Conservation (phyloP, 2,329 filamentous ascomycete genomes). For the Aureobasidium musti region DNA sequence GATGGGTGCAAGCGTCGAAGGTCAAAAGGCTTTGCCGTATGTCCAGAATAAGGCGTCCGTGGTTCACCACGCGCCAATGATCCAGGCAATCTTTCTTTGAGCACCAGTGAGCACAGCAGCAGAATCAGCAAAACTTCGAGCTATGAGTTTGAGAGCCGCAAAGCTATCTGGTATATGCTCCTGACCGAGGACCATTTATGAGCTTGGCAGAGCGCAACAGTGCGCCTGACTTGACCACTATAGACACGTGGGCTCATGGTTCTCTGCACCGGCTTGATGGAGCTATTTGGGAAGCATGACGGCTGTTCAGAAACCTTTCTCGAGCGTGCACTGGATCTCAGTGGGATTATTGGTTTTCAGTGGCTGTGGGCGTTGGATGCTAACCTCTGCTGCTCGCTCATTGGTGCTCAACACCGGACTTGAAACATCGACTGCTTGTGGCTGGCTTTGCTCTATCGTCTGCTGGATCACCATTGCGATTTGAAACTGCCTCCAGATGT, state of each 20-base stretch:
- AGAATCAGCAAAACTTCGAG: not conserved
- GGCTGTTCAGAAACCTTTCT: not conserved
- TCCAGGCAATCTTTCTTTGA: conserved; percentile 19
- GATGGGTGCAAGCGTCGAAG: conserved; percentile 40
- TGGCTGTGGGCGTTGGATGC: conserved; percentile 36
- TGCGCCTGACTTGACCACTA: not conserved
- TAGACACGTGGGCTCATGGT: conserved; percentile 12
- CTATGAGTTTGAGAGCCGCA: not conserved
- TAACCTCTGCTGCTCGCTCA: conserved; percentile 62
- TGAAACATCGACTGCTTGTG: not conserved
- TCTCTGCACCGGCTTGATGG: conserved; percentile 5
- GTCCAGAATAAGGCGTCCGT: conserved; percentile 6
- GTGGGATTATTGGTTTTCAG: not conserved
- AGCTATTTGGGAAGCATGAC: not conserved
- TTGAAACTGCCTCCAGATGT: conserved; percentile 33
- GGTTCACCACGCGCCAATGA: not conserved
- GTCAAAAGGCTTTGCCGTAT: conserved; percentile 37
- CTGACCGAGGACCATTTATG: not conserved
- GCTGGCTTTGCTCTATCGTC: conserved; percentile 35
- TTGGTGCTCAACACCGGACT: conserved; percentile 49
- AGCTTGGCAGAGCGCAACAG: too few species aligned
- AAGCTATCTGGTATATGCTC: not conserved
- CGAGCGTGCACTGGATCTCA: too few species aligned
- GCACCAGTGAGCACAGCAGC: conserved; percentile 59
- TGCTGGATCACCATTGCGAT: conserved; percentile 35